A percentile compares a stretch with the other conserved stretches of the same genome.
phyloP scores from a whole-genome alignment of 306 rosid genomes.

The Quillaja saponaria region DNA sequence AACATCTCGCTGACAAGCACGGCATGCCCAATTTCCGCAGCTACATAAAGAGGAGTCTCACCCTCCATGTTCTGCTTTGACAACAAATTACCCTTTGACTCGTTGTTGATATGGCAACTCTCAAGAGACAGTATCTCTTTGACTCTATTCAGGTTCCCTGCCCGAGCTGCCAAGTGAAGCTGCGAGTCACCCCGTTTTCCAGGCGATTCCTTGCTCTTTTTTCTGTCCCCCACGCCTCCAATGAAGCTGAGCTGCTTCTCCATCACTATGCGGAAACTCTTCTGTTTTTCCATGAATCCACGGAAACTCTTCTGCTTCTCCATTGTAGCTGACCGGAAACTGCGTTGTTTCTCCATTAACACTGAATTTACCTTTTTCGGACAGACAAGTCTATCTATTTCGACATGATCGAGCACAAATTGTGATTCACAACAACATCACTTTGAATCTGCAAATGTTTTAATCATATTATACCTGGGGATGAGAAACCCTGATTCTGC shows the following conservation, averaged over 20 bases:
- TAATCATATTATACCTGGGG: no score
- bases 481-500: no score
- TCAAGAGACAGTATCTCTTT: no score
- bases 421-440: no score
- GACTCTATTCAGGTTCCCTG: constrained; percentile 61
- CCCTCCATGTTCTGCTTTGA: constrained; percentile 79
- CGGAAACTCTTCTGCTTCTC: constrained; percentile 78
- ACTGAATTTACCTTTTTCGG: no score
- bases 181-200: constrained; percentile 59
- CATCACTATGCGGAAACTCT: constrained; percentile 62
- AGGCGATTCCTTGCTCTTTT: constrained; percentile 52
- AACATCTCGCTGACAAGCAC: constrained; percentile 70
- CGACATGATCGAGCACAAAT: no score
- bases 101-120: constrained; percentile 11
- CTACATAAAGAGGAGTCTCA: constrained; percentile 88
- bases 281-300: constrained; percentile 81
- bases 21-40: constrained; percentile 80
- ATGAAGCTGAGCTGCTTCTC: constrained; percentile 62
- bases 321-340: constrained; percentile 35
- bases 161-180: constrained; percentile 82
- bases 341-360: constrained; percentile 43
- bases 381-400: no score
- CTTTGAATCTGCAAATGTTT: constrained; percentile 28
- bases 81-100: constrained; percentile 47
- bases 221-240: constrained; percentile 37